phyloP scores from a whole-genome alignment of 1,284 basidiomycete genomes.

The Ustilago esculenta region DNA sequence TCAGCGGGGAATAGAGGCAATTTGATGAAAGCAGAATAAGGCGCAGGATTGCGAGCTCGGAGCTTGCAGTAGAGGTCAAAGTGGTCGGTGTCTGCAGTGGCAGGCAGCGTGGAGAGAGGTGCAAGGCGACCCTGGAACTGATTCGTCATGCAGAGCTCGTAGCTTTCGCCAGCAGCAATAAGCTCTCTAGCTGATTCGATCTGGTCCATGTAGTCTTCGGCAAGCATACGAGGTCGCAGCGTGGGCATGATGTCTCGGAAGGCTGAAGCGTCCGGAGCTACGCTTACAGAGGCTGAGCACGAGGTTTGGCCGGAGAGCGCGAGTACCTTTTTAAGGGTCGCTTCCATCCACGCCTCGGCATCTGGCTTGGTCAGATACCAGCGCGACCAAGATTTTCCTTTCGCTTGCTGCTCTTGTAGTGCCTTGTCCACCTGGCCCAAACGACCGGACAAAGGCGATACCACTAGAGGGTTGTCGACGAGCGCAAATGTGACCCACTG shows the following conservation, averaged over 20 bases:
- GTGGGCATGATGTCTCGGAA: constrained; percentile 35
- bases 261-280: constrained; percentile 21
- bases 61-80: constrained; percentile 59
- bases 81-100: constrained; percentile 34
- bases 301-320: background rate
- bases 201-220: constrained; percentile 75
- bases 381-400: constrained; percentile 18
- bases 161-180: constrained; percentile 88
- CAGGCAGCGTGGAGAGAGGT: constrained; percentile 10
- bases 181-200: constrained; percentile 80
- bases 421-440: constrained; percentile 9
- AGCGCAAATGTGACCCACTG: constrained; percentile 69
- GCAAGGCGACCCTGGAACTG: constrained; percentile 69
- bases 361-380: constrained; percentile 11
- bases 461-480: background rate
- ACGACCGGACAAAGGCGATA: background rate
- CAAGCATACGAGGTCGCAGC: constrained; percentile 31
- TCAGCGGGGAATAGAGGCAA: constrained; percentile 71
- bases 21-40: constrained; percentile 85
- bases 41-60: constrained; percentile 83
- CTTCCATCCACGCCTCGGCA: constrained; percentile 29
- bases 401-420: constrained; percentile 10
- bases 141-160: constrained; percentile 93
- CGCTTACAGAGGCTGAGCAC: background rate
- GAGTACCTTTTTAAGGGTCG: background rate